These are phyloP conservation scores for Gomphus sp. DNA, from an alignment of 1,284 basidiomycete species.

Conservation along the genomic window DNA sequence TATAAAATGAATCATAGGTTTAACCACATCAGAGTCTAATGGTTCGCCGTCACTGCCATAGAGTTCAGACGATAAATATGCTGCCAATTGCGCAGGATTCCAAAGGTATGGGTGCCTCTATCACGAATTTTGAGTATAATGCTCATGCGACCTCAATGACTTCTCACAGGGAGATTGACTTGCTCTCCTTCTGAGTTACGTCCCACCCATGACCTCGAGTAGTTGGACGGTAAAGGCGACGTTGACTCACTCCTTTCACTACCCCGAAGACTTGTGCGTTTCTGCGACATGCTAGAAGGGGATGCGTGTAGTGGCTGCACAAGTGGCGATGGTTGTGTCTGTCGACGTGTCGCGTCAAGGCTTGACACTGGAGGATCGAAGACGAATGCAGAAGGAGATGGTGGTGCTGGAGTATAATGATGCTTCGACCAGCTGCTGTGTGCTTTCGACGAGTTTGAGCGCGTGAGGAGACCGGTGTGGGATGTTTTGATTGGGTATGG, in stretches of 20 bases:
- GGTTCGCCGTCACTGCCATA: conserved; percentile 12
- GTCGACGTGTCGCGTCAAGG: conserved; percentile 4
- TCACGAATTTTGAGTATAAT: not conserved
- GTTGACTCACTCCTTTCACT: not conserved
- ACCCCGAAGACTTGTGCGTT: not conserved
- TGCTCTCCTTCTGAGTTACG: conserved; percentile 1
- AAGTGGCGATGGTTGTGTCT: not conserved
- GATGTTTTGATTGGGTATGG: conserved; percentile 31
- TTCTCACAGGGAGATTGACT: conserved; percentile 3
- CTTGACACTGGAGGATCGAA: conserved; percentile 5
- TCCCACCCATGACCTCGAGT: not conserved
- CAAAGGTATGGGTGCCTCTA: conserved; percentile 17
- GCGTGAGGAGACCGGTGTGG: conserved; percentile 27
- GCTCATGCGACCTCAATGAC: not conserved
- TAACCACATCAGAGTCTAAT: conserved; percentile 7
- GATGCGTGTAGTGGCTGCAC: conserved; percentile 11
- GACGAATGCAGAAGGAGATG: not conserved
- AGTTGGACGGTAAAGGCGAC: conserved; percentile 9
- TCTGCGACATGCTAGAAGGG: conserved; percentile 6
- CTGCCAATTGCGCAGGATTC: conserved; percentile 15
- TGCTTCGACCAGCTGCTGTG: conserved; percentile 17
- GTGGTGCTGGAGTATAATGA: conserved; percentile 21
- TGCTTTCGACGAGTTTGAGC: conserved; percentile 25
- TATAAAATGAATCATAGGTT: conserved; percentile 25
- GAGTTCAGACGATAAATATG: conserved; percentile 15